phyloP scores from a whole-genome alignment of 2,329 filamentous ascomycete genomes.

The Thelonectria rubi region DNA sequence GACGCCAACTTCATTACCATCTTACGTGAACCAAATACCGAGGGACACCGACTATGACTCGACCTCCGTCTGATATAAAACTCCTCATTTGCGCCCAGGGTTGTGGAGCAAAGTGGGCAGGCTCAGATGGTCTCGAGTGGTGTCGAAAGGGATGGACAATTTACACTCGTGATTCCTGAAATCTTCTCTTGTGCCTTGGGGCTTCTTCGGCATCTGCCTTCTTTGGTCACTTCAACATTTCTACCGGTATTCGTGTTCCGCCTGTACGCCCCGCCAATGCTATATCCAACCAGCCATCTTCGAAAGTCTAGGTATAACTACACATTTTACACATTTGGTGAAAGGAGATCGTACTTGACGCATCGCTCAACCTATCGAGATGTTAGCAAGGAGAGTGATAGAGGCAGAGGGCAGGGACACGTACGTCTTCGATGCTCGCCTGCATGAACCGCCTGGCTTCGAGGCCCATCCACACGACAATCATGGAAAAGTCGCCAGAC shows the following conservation, averaged over 20 bases:
- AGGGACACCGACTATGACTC: no score
- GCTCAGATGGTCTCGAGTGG: neutral
- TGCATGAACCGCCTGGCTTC: constrained; percentile 91
- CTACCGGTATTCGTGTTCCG: neutral
- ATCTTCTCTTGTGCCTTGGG: neutral
- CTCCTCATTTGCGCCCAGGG: neutral
- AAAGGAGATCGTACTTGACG: constrained; percentile 89
- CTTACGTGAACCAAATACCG: no score
- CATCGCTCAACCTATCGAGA: constrained; percentile 76
- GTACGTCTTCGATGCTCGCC: constrained; percentile 85
- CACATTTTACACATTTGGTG: constrained; percentile 78
- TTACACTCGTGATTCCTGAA: neutral
- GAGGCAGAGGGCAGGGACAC: neutral
- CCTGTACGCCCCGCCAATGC: constrained; percentile 30
- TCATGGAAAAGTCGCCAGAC: constrained; percentile 81
- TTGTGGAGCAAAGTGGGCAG: neutral
- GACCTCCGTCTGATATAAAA: no score
- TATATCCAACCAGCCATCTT: constrained; percentile 3
- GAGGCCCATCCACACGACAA: constrained; percentile 89
- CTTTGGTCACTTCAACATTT: constrained; percentile 8
- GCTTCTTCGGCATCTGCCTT: constrained; percentile 9
- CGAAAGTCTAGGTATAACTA: constrained; percentile 2
- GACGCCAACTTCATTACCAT: no score
- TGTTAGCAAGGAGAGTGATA: constrained; percentile 14
- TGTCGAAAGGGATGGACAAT: neutral